Conservation (phyloP, 192 early-diverging fungal genomes). For the Rhizoclosmatium globosum region DNA sequence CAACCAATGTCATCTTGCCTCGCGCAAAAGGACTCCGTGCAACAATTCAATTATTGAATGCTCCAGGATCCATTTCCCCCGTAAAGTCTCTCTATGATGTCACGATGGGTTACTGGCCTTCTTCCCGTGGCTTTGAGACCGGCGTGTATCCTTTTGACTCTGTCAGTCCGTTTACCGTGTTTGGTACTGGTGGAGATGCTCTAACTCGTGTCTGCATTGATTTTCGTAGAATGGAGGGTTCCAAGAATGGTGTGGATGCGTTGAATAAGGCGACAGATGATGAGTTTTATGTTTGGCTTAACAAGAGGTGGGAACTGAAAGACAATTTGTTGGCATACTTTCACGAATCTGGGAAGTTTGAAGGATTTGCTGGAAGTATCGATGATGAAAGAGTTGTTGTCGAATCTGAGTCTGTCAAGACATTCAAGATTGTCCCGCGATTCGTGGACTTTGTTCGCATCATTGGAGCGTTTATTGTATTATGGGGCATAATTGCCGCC, state of each 20-base stretch:
- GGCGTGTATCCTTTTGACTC: conserved; percentile 18
- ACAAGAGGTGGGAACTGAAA: conserved; percentile 21
- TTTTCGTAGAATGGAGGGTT: background rate
- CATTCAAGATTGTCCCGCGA: background rate
- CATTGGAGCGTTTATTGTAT: background rate
- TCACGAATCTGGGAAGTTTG: conserved; percentile 20
- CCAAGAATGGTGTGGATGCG: background rate
- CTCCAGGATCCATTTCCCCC: background rate
- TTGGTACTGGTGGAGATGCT: conserved; percentile 5
- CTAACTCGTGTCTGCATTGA: background rate
- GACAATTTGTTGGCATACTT: conserved; percentile 24
- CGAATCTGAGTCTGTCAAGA: background rate
- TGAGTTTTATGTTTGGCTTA: conserved; percentile 28
- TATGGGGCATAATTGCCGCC: background rate
- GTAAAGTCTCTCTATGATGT: conserved; percentile 10
- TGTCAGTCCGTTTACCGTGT: conserved; percentile 8
- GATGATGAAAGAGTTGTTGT: background rate
- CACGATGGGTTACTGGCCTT: conserved; percentile 33
- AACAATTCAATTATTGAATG: background rate
- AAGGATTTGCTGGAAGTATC: background rate
- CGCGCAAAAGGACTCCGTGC: conserved; percentile 7
- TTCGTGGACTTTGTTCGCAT: background rate
- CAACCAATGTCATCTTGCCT: conserved; percentile 23
- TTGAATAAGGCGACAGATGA: background rate
- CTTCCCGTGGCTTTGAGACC: conserved; percentile 19